Conservation (phyloP, 495 filamentous ascomycete species). For the Evansstolkia leycettana region DNA sequence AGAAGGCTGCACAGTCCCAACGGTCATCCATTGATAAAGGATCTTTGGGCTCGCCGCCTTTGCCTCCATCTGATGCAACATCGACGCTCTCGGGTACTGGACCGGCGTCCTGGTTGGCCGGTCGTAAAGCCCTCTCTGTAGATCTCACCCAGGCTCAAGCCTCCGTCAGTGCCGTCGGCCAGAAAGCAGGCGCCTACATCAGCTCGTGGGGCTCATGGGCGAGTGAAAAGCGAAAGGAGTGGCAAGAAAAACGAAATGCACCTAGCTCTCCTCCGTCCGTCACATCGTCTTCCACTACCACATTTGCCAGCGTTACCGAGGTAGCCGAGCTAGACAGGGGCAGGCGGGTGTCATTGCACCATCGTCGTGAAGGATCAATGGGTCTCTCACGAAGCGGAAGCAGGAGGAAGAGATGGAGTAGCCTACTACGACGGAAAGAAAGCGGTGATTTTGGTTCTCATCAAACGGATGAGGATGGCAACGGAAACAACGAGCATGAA, state of each 20-base stretch:
- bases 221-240: constrained; percentile 67
- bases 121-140: constrained; percentile 27
- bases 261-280: constrained; percentile 12
- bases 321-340: constrained; percentile 19
- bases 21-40: constrained; percentile 22
- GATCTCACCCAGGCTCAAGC: constrained; percentile 58
- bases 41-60: constrained; percentile 11
- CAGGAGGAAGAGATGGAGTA: constrained; percentile 34
- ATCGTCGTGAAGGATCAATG: constrained; percentile 16
- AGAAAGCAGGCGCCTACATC: constrained; percentile 76
- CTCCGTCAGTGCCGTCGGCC: constrained; percentile 50
- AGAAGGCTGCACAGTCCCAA: constrained; percentile 29
- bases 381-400: constrained; percentile 27
- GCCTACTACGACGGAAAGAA: constrained; percentile 27
- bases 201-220: constrained; percentile 96
- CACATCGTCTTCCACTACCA: constrained; percentile 19
- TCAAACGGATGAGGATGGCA: no score
- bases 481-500: constrained; percentile 12
- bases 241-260: constrained; percentile 31
- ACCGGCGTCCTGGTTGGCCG: constrained; percentile 12
- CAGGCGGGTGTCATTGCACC: constrained; percentile 21
- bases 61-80: constrained; percentile 10
- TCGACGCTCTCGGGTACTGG: constrained; percentile 3
- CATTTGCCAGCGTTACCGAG: constrained; percentile 18
- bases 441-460: constrained; percentile 23